Evolutionary conservation across 108 stramenopile species (phyloP).

Genomic region (Aurantiochytrium sp.): DNA sequence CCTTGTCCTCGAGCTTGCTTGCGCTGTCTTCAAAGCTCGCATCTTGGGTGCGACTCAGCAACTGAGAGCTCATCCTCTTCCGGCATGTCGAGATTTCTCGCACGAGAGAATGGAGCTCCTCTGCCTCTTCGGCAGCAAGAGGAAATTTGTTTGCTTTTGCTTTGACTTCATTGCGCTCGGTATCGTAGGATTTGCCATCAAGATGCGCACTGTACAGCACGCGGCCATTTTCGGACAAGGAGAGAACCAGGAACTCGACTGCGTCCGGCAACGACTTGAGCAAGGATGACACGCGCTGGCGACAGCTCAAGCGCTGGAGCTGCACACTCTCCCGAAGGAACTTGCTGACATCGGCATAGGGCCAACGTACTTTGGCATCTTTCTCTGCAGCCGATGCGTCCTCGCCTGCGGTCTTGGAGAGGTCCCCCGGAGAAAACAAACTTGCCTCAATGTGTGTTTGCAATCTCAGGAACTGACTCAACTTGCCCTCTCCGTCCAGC

Average conservation of each 20-base stretch:
- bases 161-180: too few species aligned
- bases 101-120: background rate
- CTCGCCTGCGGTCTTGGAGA: background rate
- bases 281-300: background rate
- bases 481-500: background rate
- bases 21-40: background rate
- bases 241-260: background rate
- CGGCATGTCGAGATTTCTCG: background rate
- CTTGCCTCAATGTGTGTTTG: background rate
- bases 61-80: background rate
- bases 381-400: background rate
- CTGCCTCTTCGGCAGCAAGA: background rate
- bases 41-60: background rate
- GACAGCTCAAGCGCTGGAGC: background rate
- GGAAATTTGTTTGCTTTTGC: background rate
- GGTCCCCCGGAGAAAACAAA: background rate
- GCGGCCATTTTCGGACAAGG: background rate
- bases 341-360: background rate
- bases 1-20: background rate
- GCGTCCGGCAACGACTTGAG: background rate
- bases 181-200: background rate
- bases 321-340: background rate
- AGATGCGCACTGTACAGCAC: background rate
- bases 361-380: background rate
- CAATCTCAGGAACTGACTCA: background rate